Conservation (phyloP, 2,329 filamentous ascomycete species). For the Alternaria conjuncta region DNA sequence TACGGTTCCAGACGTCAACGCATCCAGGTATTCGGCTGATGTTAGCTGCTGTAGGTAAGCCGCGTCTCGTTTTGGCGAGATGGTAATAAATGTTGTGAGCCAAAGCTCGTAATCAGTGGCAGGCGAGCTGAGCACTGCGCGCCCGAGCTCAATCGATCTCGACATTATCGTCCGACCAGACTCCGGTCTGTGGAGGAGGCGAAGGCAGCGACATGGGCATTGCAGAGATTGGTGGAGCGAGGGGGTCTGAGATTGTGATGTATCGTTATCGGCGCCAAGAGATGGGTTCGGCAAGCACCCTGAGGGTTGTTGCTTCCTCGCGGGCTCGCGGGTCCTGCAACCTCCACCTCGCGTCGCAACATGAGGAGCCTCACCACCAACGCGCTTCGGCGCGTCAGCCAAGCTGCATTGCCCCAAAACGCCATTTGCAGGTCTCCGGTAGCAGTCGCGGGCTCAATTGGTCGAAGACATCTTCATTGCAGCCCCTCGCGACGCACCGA, state of each 20-base stretch:
- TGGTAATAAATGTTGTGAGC: constrained; percentile 44
- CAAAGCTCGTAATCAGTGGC: constrained; percentile 41
- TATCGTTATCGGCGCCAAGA: constrained; percentile 25
- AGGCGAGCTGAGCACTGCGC: constrained; percentile 39
- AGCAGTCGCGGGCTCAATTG: background rate
- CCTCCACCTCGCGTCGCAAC: constrained; percentile 12
- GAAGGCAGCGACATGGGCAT: background rate
- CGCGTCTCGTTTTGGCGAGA: constrained; percentile 35
- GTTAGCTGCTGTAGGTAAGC: constrained; percentile 32
- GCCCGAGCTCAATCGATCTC: constrained; percentile 41
- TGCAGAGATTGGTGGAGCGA: constrained; percentile 2
- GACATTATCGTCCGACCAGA: constrained; percentile 25
- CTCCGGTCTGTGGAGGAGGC: background rate
- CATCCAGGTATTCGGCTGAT: constrained; percentile 18
- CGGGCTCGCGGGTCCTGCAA: constrained; percentile 7
- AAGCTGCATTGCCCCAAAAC: constrained; percentile 9
- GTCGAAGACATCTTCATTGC: constrained; percentile 31
- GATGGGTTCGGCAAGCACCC: constrained; percentile 21
- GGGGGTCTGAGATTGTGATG: background rate
- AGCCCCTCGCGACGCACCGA: constrained; percentile 52
- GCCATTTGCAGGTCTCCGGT: background rate
- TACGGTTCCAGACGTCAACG: constrained; percentile 30
- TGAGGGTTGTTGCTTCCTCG: constrained; percentile 25
- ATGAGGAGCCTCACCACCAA: constrained; percentile 32
- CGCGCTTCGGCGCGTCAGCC: constrained; percentile 25